These are phyloP conservation scores for Piloderma croceum DNA, from an alignment of 768 basidiomycete genomes.

Conservation along the genomic window DNA sequence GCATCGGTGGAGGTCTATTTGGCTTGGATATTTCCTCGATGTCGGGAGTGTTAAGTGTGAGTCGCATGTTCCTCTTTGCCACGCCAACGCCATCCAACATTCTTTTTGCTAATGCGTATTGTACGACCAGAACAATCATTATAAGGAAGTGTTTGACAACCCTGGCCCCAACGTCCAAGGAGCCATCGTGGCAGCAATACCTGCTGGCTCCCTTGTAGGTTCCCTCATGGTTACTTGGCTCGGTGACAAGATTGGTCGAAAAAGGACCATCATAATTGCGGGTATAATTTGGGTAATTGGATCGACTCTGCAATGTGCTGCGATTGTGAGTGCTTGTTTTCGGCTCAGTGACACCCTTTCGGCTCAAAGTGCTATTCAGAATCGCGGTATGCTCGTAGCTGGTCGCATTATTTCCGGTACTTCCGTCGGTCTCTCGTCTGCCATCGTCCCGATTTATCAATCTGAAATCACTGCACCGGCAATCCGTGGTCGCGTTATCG, in stretches of 20 bases:
- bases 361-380: constrained; percentile 32
- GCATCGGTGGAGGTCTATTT: constrained; percentile 50
- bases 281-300: constrained; percentile 49
- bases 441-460: constrained; percentile 48
- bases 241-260: constrained; percentile 45
- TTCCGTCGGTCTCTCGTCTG: constrained; percentile 40
- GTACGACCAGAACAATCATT: constrained; percentile 4
- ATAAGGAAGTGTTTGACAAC: constrained; percentile 8
- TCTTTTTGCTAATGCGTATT: no score
- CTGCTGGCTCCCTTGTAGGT: constrained; percentile 41
- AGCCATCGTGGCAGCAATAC: constrained; percentile 51
- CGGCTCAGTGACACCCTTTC: no score
- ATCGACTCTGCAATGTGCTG: constrained; percentile 41
- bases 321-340: not conserved
- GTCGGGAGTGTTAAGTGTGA: constrained; percentile 45
- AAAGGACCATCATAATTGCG: constrained; percentile 42
- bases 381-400: constrained; percentile 45
- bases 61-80: no score
- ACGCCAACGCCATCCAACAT: no score
- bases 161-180: constrained; percentile 39
- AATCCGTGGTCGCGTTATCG: constrained; percentile 48
- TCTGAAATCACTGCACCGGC: constrained; percentile 44
- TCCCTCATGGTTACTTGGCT: constrained; percentile 40
- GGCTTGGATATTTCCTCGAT: constrained; percentile 55
- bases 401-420: constrained; percentile 44